phyloP scores from a whole-genome alignment of 768 basidiomycete species.

The Collybia sordida region DNA sequence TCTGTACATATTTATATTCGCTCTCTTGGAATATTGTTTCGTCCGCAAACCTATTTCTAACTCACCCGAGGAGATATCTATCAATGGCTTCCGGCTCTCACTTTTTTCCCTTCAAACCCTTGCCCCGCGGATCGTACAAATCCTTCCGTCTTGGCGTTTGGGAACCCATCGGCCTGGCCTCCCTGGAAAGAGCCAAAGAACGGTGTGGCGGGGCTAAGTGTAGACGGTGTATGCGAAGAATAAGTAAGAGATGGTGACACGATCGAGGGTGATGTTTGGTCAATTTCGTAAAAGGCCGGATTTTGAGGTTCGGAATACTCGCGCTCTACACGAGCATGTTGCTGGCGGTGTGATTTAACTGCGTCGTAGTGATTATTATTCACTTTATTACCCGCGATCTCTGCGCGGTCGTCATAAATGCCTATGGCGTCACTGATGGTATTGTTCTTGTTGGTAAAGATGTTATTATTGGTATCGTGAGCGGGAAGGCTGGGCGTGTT shows the following conservation, averaged over 20 bases:
- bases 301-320: constrained; percentile 13
- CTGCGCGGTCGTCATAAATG: constrained; percentile 9
- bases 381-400: background rate
- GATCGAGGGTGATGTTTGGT: constrained; percentile 45
- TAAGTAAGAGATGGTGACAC: constrained; percentile 71
- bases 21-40: no score
- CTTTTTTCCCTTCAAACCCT: constrained; percentile 6
- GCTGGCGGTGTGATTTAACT: background rate
- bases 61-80: background rate
- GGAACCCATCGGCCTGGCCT: constrained; percentile 3
- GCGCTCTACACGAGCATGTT: constrained; percentile 3
- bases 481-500: constrained; percentile 3
- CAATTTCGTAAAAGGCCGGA: constrained; percentile 1
- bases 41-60: no score
- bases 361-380: constrained; percentile 8
- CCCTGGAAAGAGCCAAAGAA: constrained; percentile 63
- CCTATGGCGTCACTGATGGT: constrained; percentile 15
- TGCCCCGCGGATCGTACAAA: background rate
- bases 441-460: constrained; percentile 16
- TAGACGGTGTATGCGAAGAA: constrained; percentile 62
- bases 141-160: background rate
- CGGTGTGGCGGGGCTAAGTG: constrained; percentile 69
- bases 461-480: constrained; percentile 15
- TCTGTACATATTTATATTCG: no score
- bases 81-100: constrained; percentile 9